A percentile compares a stretch with the other conserved stretches of the same genome.
phyloP scores from a whole-genome alignment of 2,329 filamentous ascomycete species.

The Coniochaeta sp. region DNA sequence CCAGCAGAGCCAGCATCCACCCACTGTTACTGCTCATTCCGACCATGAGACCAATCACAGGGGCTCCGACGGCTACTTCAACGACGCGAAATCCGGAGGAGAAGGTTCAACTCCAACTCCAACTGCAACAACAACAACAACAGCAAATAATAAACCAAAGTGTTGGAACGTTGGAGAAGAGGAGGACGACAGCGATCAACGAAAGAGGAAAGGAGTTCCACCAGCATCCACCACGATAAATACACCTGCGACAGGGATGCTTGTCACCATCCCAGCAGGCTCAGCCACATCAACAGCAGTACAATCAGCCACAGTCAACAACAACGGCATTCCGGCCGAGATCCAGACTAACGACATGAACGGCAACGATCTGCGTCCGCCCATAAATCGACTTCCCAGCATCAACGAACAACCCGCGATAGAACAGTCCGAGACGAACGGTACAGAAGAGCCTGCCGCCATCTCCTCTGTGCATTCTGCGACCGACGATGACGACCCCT shows the following conservation, averaged over 20 bases:
- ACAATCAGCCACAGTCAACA: constrained; percentile 7
- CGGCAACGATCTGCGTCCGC: constrained; percentile 27
- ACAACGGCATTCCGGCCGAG: constrained; percentile 12
- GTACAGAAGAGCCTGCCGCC: constrained; percentile 1
- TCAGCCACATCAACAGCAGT: background rate
- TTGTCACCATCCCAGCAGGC: background rate
- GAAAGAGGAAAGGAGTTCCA: constrained; percentile 1
- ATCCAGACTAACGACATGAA: constrained; percentile 12
- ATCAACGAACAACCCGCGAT: constrained; percentile 24
- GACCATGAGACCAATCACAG: constrained; percentile 1
- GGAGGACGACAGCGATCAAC: background rate
- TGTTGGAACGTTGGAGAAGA: background rate
- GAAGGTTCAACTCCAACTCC: too few species aligned
- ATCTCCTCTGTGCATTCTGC: background rate
- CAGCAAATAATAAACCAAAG: background rate
- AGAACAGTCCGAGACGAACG: constrained; percentile 5
- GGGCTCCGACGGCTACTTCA: background rate
- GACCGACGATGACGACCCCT: background rate
- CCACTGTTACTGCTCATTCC: background rate
- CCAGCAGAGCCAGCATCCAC: background rate
- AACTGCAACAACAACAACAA: background rate
- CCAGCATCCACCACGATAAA: constrained; percentile 1
- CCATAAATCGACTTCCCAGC: constrained; percentile 21
- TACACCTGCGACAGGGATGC: background rate
- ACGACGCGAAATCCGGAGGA: background rate